Percentiles rank a stretch among this genome's conserved stretches.
These are phyloP conservation scores for Diaporthe sp. DNA, from an alignment of 2,329 filamentous ascomycete genomes.

Conservation along the genomic window DNA sequence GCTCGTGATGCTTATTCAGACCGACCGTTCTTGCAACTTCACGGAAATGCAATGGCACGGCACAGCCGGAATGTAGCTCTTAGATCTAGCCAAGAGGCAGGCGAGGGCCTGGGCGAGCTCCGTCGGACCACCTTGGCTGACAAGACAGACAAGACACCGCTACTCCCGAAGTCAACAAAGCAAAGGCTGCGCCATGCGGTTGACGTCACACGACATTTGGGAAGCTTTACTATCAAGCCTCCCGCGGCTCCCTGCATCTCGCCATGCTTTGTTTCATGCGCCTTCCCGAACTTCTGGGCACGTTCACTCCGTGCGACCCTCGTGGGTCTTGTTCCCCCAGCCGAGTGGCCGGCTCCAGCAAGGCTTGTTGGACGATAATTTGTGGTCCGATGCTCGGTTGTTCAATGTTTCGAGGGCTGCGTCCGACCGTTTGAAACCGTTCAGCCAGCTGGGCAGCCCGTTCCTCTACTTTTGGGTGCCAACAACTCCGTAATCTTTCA, in stretches of 20 bases:
- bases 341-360: slow-evolving; percentile 27
- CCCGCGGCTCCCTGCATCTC: neutral
- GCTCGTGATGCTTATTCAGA: slow-evolving; percentile 4
- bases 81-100: neutral
- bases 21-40: neutral
- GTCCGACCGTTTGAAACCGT: neutral
- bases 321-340: slow-evolving; percentile 24
- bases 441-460: neutral
- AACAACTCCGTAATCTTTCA: neutral
- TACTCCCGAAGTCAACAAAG: neutral
- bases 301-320: slow-evolving; percentile 14
- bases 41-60: neutral
- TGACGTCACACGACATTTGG: slow-evolving; percentile 32
- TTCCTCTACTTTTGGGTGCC: neutral
- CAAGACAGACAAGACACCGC: slow-evolving; percentile 10
- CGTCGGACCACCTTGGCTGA: neutral
- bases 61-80: too few species aligned
- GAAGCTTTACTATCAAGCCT: neutral
- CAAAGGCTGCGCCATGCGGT: slow-evolving; percentile 10
- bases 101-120: neutral
- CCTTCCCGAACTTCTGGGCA: slow-evolving; percentile 20
- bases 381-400: neutral
- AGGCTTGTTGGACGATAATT: neutral
- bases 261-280: neutral
- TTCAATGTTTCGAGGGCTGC: neutral